phyloP scores from a whole-genome alignment of 306 rosid genomes.

The Vigna mungo region DNA sequence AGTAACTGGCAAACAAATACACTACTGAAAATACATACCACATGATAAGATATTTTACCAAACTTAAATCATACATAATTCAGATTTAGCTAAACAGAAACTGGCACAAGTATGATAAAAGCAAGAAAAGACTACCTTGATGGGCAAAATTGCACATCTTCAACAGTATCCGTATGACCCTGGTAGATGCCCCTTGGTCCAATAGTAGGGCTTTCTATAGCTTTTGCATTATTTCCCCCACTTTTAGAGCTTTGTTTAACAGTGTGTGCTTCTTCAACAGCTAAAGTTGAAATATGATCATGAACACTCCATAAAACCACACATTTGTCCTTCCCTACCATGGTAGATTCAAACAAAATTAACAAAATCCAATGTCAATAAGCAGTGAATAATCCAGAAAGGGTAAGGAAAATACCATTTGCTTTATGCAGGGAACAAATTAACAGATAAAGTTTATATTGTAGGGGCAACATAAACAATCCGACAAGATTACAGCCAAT shows the following conservation, averaged over 20 bases:
- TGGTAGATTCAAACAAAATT: slow-evolving; percentile 25
- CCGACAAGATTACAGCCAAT: neutral
- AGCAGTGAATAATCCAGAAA: slow-evolving; percentile 15
- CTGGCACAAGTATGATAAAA: slow-evolving; percentile 27
- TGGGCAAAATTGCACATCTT: slow-evolving; percentile 97
- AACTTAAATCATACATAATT: slow-evolving; percentile 10
- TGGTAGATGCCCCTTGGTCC: slow-evolving; percentile 88
- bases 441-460: slow-evolving; percentile 26
- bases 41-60: slow-evolving; percentile 5
- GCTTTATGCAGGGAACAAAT: neutral
- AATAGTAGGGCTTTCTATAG: slow-evolving; percentile 67
- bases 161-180: slow-evolving; percentile 91
- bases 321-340: slow-evolving; percentile 86
- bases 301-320: slow-evolving; percentile 95
- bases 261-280: slow-evolving; percentile 66
- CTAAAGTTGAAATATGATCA: slow-evolving; percentile 78
- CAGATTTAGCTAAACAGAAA: slow-evolving; percentile 6
- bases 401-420: slow-evolving; percentile 27
- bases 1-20: slow-evolving; percentile 15
- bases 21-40: slow-evolving; percentile 9
- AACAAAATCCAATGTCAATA: slow-evolving; percentile 32
- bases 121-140: slow-evolving; percentile 67
- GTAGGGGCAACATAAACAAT: slow-evolving; percentile 22
- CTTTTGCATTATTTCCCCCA: slow-evolving; percentile 64
- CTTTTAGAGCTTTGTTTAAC: slow-evolving; percentile 56